Evolutionary conservation across 1,139 yeast species (phyloP), one percentile per base, ranked within the genome.

Genomic region (Yamadazyma membranifaciens): DNA sequence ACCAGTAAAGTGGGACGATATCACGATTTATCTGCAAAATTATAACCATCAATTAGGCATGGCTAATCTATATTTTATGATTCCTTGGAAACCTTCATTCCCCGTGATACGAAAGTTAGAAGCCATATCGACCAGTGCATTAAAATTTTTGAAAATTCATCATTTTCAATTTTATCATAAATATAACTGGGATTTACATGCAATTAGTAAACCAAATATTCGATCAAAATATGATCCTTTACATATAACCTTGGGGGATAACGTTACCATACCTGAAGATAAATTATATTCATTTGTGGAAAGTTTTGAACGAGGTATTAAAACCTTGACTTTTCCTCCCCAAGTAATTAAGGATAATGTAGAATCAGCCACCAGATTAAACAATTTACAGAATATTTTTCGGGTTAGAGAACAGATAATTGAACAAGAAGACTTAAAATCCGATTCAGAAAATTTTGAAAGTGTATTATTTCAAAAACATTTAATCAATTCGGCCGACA

Each of bases 51-150:
- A 43, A 41, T 32, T 33, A 20, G 42, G 45, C 6, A 47, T 47
- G 50, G 14, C 33, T 2, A 17, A 40, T 3, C 11, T 46, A 2
- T 51, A 36, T 31, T 9, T 46, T 6, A 38, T 35, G 22, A 36
- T 50, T 2, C 47, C 51, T 2, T 49, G 51, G 51, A 47, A 32
- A 32, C 53, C 53, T 2, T 22, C 41, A 1, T 28, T 29, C 16
- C 9, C 36, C 2, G 34, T 41, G 1, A 6, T 38, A 9, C 15
- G 36, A 9, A 30, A 27, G 11, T 14, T 51, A 2, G 39, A 44
- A n/a, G 24, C 13, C 1, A 16, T 38, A 13, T 22, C 49, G 14
- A 30, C 16, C n/a, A 10, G 15, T 7, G 45, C 41, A 13, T 13
- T 45, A n/a, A 25, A 33, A n/a, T 33, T 33, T 28, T 3, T 49